Base-by-base conservation (phyloP, 108 stramenopile genomes). In the Skeletonema costatum region DNA sequence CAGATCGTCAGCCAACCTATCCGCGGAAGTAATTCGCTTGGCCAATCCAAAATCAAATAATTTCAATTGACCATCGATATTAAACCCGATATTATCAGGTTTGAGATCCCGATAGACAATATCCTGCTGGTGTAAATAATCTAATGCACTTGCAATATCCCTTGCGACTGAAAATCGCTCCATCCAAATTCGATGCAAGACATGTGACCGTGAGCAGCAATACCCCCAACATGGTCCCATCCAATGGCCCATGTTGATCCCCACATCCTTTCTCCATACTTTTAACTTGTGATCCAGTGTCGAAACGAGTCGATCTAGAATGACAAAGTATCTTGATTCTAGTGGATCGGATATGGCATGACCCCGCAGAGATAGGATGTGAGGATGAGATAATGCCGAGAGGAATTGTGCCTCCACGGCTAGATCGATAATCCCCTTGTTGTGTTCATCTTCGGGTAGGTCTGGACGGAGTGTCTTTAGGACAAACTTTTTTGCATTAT, bases 401-500 rank as follows among this genome's bases (percentile, higher is more conserved):
- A 96, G 76, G 53, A 96, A 93, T 66, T 89, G 88, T 9, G 95
- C 90, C 64, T 96, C 95, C 60, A 96, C 92, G 29, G 95, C 95
- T 35, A 96, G 70, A 82, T 96, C 95, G 17, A 91, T 83, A 50
- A 96, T 82, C 38, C 95, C 95, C 87, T 95, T 95, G 61, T 79
- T 75, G 46, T 92, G 78, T 71, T 95, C 94, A 60, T 95, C 92
- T 61, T 90, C 91, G 11, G 88, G 88, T 17, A 95, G 77, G 70
- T 95, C 94, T 9, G 79, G 78, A 9, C 94, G 90, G 8, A 95
- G 81, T 17, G 78, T 89, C 84, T 95, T 95, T 17, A 93, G 32
- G 41, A 93, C 94, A 76, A 82, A 95, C 5, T 81, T 31, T 10
- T 81, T 36, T 10, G 33, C 13, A 36, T 16, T 68, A 0, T 25